These are phyloP conservation scores for Pleurotus citrinopileatus DNA, from an alignment of 768 basidiomycete species.

Conservation along the genomic window DNA sequence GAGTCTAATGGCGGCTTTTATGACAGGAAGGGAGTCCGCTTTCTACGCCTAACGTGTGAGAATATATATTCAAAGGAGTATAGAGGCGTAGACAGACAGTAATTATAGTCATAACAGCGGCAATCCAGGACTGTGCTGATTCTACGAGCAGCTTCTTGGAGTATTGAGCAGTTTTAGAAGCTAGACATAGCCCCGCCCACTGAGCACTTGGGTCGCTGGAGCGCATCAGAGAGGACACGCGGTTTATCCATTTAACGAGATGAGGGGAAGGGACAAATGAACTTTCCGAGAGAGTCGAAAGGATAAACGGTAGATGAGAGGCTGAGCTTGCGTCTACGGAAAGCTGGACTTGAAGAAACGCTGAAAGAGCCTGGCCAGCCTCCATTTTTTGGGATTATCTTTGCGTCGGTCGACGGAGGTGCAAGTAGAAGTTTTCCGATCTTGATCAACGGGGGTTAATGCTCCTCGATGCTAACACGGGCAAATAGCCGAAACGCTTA, in stretches of 20 bases:
- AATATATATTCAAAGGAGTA: conserved; percentile 23
- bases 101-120: conserved; percentile 58
- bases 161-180: conserved; percentile 57
- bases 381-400: conserved; percentile 41
- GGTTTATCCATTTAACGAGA: conserved; percentile 71
- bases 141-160: conserved; percentile 66
- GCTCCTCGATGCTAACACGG: neutral
- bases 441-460: neutral
- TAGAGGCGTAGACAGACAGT: conserved; percentile 51
- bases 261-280: conserved; percentile 62
- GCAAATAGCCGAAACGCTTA: neutral
- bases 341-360: conserved; percentile 67
- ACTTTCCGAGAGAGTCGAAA: conserved; percentile 51
- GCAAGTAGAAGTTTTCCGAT: neutral
- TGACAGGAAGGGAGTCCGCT: conserved; percentile 57
- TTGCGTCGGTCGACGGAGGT: neutral
- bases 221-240: conserved; percentile 71
- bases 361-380: conserved; percentile 51
- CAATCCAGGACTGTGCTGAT: conserved; percentile 71
- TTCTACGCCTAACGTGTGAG: conserved; percentile 43
- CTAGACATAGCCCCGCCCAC: conserved; percentile 80
- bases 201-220: conserved; percentile 74
- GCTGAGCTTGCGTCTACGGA: conserved; percentile 65
- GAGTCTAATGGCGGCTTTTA: conserved; percentile 67
- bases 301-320: conserved; percentile 54